phyloP scores from a whole-genome alignment of 2,329 filamentous ascomycete species.

The Ophiostoma perfectum region DNA sequence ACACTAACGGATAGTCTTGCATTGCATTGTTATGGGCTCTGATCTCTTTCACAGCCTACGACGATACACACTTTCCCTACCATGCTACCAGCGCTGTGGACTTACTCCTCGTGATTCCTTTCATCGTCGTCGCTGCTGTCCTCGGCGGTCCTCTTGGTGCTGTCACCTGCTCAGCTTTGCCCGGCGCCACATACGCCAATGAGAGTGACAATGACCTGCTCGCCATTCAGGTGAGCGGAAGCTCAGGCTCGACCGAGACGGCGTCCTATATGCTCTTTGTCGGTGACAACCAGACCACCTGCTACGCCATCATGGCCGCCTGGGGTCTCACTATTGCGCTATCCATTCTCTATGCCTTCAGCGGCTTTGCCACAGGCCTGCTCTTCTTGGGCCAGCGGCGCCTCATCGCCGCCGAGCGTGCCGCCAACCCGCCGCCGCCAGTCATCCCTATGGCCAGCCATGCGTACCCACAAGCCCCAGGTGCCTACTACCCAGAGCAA shows the following conservation, averaged over 20 bases:
- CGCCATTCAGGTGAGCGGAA: conserved; percentile 34
- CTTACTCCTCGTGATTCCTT: conserved; percentile 63
- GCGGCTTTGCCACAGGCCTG: conserved; percentile 51
- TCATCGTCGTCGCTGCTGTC: conserved; percentile 69
- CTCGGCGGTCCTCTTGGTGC: conserved; percentile 76
- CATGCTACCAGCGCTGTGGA: conserved; percentile 64
- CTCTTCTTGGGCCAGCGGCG: conserved; percentile 56
- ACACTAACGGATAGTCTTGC: conserved; percentile 55
- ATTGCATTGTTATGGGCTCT: conserved; percentile 73
- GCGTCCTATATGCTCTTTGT: conserved; percentile 45
- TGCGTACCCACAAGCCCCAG: background rate
- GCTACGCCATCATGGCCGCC: conserved; percentile 77
- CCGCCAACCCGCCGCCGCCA: background rate
- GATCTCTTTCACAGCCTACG: conserved; percentile 43
- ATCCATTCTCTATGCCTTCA: conserved; percentile 64
- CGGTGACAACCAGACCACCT: conserved; percentile 56
- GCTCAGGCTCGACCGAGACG: conserved; percentile 20
- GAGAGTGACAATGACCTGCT: conserved; percentile 44
- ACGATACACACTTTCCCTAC: conserved; percentile 68
- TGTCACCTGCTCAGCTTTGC: conserved; percentile 60
- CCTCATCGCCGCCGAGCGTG: background rate
- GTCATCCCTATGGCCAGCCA: conserved; percentile 1
- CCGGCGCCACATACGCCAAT: conserved; percentile 37
- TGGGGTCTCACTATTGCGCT: conserved; percentile 82
- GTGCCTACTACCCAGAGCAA: background rate